A percentile compares a stretch with the other conserved stretches of the same genome.
phyloP scores from a whole-genome alignment of 805 yeast genomes.

The Kluyveromyces aestuarii region DNA sequence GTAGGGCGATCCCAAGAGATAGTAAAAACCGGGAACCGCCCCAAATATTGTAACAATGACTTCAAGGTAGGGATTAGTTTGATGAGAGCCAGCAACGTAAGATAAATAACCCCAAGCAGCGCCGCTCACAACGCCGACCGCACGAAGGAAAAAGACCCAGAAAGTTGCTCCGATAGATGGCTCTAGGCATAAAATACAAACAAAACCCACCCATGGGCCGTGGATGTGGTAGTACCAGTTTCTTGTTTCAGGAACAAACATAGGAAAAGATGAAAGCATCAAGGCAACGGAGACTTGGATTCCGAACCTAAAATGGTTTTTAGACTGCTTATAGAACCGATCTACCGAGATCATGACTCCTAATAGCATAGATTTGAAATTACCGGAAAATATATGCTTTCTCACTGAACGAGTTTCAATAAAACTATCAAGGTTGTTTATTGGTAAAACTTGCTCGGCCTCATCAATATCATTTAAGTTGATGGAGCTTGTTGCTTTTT shows the following conservation, averaged over 20 bases:
- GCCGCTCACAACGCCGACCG: conserved; percentile 39
- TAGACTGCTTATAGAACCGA: conserved; percentile 13
- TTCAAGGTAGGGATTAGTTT: conserved; percentile 34
- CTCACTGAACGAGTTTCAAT: not conserved
- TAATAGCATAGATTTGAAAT: too few species aligned
- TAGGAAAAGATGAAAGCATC: conserved; percentile 41
- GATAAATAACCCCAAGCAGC: conserved; percentile 42
- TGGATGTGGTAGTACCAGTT: conserved; percentile 40
- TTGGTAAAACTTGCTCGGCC: not conserved
- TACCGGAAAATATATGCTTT: too few species aligned
- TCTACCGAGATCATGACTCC: conserved; percentile 1
- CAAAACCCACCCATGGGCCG: conserved; percentile 49
- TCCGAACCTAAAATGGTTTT: conserved; percentile 37
- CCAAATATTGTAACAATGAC: conserved; percentile 36
- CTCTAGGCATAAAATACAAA: conserved; percentile 40
- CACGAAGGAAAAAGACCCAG: conserved; percentile 38
- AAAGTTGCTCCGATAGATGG: conserved; percentile 44
- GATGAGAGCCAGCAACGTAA: conserved; percentile 36
- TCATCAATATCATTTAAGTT: not conserved
- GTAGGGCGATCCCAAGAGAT: conserved; percentile 37
- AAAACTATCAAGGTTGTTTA: not conserved
- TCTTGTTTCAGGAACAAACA: conserved; percentile 38
- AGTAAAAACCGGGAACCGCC: conserved; percentile 39
- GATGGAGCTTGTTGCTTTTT: conserved; percentile 7
- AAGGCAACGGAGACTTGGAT: conserved; percentile 38